Evolutionary conservation across 345 rosid species (phyloP), one percentile per base, ranked within the genome.

Genomic region (Acer yangbiense): DNA sequence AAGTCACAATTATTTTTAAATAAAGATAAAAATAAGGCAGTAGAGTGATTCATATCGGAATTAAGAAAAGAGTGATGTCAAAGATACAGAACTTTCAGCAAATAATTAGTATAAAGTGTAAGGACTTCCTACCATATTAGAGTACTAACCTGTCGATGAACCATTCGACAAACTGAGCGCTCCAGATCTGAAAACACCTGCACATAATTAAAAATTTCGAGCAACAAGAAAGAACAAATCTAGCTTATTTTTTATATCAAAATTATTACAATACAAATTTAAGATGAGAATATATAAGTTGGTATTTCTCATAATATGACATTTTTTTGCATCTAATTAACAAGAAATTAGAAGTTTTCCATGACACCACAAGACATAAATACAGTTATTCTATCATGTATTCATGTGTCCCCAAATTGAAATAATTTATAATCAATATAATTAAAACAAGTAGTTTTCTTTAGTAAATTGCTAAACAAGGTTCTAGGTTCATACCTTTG

Each of bases 171-270:
- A 9, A 80, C 97, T 18, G 99, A 96, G 63, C 97, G 93, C 83
- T 96, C 98, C 86, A 96, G 86, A 89, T 96, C 98, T 60, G 98
- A 94, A 87, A 96, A 86, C 9, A 94, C 99, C 99, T 96, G 92
- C 87, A 91, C 65, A 73, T n/a, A 70, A 71, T 50, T 72, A 74
- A 74, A 75, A 18, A 57, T 52, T 52, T 64, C 73, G n/a, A 80
- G 69, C 50, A 68, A 65, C 43, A 66, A 69, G 69, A 69, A 60
- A 44, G 65, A 68, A 75, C 57, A 65, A 20, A 54, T 29, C 14
- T 23, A 75, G 20, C 64, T 65, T 65, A 18, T 13, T 14, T 35
- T 43, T 52, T 20, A 27, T 17, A 75, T 62, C 57, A 55, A 76
- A 50, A 50, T 60, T 65, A 25, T 50, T 54, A 60, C 52, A 68